Evolutionary conservation across 116 monocot genomes (phyloP), one percentile per base, ranked within the genome.

Genomic region (Iris pallida): DNA sequence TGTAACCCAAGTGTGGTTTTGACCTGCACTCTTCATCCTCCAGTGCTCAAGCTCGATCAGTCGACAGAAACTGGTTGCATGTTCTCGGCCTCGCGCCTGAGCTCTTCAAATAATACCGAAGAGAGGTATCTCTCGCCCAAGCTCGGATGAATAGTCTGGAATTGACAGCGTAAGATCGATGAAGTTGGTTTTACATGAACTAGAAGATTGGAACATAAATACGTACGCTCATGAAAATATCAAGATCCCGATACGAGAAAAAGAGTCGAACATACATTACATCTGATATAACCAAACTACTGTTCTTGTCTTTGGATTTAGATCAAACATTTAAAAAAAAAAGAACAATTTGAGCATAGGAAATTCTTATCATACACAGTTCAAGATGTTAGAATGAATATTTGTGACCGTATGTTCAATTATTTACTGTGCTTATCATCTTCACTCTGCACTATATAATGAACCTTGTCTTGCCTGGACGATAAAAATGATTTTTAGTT

Each of bases 101-200:
- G 71, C 44, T 89, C 83, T 66, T 95, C 77, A 55, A 95, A 95
- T 69, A 95, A 63, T 0, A 73, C 91, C 0, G 95, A 88, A 19
- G 95, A 91, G 61, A 95, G 47, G 71, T 95, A 95, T 59, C 95
- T 79, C 66, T 95, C 95, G 18, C 95, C 95, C 59, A 95, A 77
- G 78, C 95, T 86, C 7, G 90, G 90, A 71, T 74, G 80, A 54
- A 90, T 64, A 20, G 90, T 90, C 90, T 90, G 73, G 18, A 54
- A 43, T 5, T 5, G 1, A 5, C 17, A 49, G 16, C 42, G 6
- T 16, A 54, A 54, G 14, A 19, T 7, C 30, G 54, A 54, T 9
- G 4, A 18, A 19, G 7, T 16, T 56, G 16, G 19, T 56, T 4
- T 6, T 56, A 17, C 19, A 56, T 19, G 18, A 17, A 13, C 18